A percentile compares a stretch with the other conserved stretches of the same genome.
Evolutionary conservation across 2,329 filamentous ascomycete genomes (phyloP).

Genomic region (Stagonosporopsis vannaccii): DNA sequence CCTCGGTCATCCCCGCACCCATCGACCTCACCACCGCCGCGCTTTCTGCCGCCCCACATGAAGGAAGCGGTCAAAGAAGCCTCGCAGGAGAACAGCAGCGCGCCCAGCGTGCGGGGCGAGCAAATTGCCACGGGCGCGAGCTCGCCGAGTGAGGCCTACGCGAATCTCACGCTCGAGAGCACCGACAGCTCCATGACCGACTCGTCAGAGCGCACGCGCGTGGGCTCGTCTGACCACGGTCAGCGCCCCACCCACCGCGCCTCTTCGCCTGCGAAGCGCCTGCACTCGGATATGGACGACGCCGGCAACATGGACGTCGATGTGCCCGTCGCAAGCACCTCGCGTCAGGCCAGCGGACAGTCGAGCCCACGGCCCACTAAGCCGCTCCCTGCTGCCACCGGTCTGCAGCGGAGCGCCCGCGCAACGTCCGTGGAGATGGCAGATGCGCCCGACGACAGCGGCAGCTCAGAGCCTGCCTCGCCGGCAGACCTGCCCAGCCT

Average conservation of each 20-base stretch:
- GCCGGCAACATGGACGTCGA: conserved; percentile 48
- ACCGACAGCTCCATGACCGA: conserved; percentile 43
- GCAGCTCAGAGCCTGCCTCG: conserved; percentile 29
- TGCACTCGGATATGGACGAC: conserved; percentile 62
- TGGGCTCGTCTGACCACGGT: conserved; percentile 16
- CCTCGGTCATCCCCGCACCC: conserved; percentile 50
- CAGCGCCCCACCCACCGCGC: conserved; percentile 49
- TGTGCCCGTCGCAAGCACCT: conserved; percentile 18
- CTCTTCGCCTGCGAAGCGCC: conserved; percentile 63
- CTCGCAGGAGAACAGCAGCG: conserved; percentile 32
- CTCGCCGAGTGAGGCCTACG: conserved; percentile 62
- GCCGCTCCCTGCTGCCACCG: conserved; percentile 25
- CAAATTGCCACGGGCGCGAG: conserved; percentile 50
- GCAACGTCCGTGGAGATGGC: conserved; percentile 56
- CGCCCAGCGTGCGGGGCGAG: conserved; percentile 41
- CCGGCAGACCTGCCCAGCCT: conserved; percentile 37
- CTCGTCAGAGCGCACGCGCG: conserved; percentile 34
- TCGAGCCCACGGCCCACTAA: conserved; percentile 39
- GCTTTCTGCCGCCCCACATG: conserved; percentile 64
- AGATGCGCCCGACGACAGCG: conserved; percentile 39
- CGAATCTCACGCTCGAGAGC: conserved; percentile 58
- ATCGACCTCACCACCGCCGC: conserved; percentile 49
- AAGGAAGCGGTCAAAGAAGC: conserved; percentile 59
- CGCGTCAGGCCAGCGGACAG: conserved; percentile 33
- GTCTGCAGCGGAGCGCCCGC: conserved; percentile 38